These are phyloP conservation scores for Malassezia japonica DNA, from an alignment of 1,284 basidiomycete species.

Conservation along the genomic window DNA sequence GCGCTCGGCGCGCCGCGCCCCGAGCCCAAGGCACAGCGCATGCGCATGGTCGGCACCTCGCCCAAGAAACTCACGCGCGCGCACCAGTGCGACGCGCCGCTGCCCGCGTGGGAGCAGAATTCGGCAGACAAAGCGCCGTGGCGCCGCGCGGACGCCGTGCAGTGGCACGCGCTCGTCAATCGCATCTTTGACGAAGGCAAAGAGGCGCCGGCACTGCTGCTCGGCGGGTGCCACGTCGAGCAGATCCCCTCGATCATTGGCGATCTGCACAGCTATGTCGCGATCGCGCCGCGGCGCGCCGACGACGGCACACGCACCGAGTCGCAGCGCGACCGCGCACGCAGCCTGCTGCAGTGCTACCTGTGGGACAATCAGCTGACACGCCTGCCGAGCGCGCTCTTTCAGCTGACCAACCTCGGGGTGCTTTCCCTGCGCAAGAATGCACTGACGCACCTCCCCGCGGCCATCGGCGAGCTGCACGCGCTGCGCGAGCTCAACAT, in stretches of 20 bases:
- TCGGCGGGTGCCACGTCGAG: conserved; percentile 13
- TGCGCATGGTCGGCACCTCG: conserved; percentile 14
- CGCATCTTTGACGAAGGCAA: conserved; percentile 18
- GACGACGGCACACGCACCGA: neutral
- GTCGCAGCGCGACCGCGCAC: neutral
- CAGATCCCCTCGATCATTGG: conserved; percentile 19
- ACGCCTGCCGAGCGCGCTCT: conserved; percentile 37
- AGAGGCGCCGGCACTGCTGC: conserved; percentile 12
- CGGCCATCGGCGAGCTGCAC: conserved; percentile 37
- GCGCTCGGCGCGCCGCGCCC: conserved; percentile 6
- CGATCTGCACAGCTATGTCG: conserved; percentile 25
- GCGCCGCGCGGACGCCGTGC: neutral
- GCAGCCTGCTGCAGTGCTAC: conserved; percentile 15
- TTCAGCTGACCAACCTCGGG: conserved; percentile 37
- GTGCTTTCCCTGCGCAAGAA: conserved; percentile 44
- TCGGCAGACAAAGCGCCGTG: neutral
- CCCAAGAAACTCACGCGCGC: conserved; percentile 9
- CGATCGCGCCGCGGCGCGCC: conserved; percentile 17
- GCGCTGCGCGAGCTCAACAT: conserved; percentile 40
- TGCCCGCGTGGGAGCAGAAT: neutral
- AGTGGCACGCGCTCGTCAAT: conserved; percentile 15
- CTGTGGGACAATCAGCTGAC: conserved; percentile 31
- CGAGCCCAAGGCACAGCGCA: conserved; percentile 3
- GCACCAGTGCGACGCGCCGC: neutral
- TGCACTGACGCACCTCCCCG: conserved; percentile 32